Evolutionary conservation across 148 eudicot genomes (phyloP).

Genomic region (Heliosperma pusillum): DNA sequence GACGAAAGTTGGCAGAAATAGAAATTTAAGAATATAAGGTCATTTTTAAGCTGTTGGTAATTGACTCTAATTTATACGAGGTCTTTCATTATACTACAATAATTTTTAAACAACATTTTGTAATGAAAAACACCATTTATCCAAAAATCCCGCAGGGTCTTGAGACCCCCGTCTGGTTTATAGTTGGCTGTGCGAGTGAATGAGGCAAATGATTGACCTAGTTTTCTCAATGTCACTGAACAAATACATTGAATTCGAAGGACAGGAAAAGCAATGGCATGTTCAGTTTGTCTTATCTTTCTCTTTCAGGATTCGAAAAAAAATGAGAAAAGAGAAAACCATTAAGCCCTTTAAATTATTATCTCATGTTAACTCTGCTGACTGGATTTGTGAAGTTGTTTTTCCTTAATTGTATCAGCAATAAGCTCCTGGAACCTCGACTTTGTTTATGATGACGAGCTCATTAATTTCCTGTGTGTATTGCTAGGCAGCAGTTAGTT

Average conservation of each 20-base stretch:
- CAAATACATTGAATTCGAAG: background rate
- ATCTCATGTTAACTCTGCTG: background rate
- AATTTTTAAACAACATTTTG: no score
- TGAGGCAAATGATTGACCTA: background rate
- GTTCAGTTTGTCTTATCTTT: background rate
- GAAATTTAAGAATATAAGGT: background rate
- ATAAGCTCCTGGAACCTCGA: constrained; percentile 1
- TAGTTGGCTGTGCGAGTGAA: no score
- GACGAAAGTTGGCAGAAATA: background rate
- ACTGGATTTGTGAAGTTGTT: background rate
- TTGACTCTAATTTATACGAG: no score
- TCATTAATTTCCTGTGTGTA: constrained; percentile 19
- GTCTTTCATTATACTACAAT: no score
- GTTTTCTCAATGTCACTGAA: background rate
- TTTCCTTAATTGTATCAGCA: background rate
- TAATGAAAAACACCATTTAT: no score
- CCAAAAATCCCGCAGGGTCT: no score
- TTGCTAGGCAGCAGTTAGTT: constrained; percentile 87
- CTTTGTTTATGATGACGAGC: constrained; percentile 18
- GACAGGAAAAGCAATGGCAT: background rate
- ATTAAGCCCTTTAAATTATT: background rate
- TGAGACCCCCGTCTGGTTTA: no score
- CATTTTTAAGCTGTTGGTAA: no score
- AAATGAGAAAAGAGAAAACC: background rate
- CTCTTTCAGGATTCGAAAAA: background rate